These are phyloP conservation scores for Kuraishia borneana DNA, from an alignment of 805 yeast species.

Conservation along the genomic window DNA sequence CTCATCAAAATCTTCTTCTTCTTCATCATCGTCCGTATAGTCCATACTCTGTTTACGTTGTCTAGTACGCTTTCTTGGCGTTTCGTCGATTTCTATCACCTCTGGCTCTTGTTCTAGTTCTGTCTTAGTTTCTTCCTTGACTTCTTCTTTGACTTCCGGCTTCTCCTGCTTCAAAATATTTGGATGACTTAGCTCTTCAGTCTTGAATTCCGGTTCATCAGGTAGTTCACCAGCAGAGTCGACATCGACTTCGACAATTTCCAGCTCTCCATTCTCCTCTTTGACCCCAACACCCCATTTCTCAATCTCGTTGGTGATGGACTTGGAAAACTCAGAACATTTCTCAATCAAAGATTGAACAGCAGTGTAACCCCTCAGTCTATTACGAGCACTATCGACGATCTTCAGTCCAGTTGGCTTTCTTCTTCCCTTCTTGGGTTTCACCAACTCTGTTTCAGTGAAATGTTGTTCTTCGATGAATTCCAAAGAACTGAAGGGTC, in stretches of 20 bases:
- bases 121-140: no score
- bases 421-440: conserved; percentile 22
- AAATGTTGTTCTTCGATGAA: conserved; percentile 51
- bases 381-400: conserved; percentile 56
- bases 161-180: conserved; percentile 8
- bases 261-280: conserved; percentile 54
- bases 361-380: conserved; percentile 83
- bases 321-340: conserved; percentile 69
- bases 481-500: conserved; percentile 60
- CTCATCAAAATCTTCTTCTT: conserved; percentile 19
- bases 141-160: not conserved
- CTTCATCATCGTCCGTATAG: conserved; percentile 8
- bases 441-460: conserved; percentile 14
- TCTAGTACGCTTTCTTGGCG: not conserved
- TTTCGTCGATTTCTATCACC: no score
- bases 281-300: conserved; percentile 83
- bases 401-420: conserved; percentile 64
- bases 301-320: conserved; percentile 59
- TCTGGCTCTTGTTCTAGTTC: no score
- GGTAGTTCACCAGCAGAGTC: conserved; percentile 13
- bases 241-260: conserved; percentile 39
- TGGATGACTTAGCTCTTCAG: conserved; percentile 12
- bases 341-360: conserved; percentile 83
- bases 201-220: not conserved
- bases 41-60: not conserved